These are phyloP conservation scores for Colletotrichum sansevieriae DNA, from an alignment of 2,329 filamentous ascomycete genomes.

Conservation along the genomic window DNA sequence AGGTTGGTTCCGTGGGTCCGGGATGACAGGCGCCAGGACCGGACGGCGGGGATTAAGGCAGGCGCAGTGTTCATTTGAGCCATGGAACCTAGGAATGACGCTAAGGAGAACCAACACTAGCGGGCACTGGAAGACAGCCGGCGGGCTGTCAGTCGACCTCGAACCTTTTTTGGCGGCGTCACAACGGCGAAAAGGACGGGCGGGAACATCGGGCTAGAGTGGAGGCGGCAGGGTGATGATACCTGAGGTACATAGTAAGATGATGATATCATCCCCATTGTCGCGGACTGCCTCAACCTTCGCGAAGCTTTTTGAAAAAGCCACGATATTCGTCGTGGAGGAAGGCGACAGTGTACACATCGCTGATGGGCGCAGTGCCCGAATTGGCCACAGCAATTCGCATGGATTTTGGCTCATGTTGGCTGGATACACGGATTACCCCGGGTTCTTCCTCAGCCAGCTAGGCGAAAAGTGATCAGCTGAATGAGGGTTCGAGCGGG, in stretches of 20 bases:
- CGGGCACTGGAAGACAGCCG: constrained; percentile 15
- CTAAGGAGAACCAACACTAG: constrained; percentile 9
- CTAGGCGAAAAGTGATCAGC: constrained; percentile 1
- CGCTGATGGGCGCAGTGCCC: constrained; percentile 1
- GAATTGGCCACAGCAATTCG: no score
- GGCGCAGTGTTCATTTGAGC: no score
- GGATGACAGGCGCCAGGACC: constrained; percentile 13
- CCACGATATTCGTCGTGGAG: not conserved
- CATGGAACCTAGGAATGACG: constrained; percentile 9
- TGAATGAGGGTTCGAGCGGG: constrained; percentile 7
- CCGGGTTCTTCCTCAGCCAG: constrained; percentile 27
- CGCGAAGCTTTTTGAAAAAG: not conserved
- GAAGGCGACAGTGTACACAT: constrained; percentile 7
- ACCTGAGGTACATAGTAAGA: not conserved
- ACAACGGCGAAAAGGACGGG: constrained; percentile 26
- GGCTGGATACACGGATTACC: constrained; percentile 25
- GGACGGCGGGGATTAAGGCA: not conserved
- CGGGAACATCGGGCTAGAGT: constrained; percentile 37
- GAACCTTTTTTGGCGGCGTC: not conserved
- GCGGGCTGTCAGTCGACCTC: not conserved
- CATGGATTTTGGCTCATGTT: not conserved
- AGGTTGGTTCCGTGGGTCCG: constrained; percentile 30
- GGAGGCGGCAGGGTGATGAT: constrained; percentile 10
- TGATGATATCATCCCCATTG: not conserved
- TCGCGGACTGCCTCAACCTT: constrained; percentile 22